Conservation (phyloP, 345 rosid genomes). For the Syzygium aromaticum region DNA sequence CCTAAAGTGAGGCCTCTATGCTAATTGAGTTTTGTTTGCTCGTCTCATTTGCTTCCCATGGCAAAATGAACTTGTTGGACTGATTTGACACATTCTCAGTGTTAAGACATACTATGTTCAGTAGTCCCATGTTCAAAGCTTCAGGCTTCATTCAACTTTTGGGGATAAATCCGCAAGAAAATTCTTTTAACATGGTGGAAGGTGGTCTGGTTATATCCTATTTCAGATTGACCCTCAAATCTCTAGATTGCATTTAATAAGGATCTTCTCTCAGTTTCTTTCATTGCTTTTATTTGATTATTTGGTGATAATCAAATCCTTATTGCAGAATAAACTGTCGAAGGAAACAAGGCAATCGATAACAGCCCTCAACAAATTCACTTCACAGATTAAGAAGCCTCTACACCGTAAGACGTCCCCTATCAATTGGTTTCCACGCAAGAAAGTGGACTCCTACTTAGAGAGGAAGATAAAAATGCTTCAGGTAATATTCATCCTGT, state of each 20-base stretch:
- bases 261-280: background rate
- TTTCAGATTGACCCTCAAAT: background rate
- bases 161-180: background rate
- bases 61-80: background rate
- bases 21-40: background rate
- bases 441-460: conserved; percentile 70
- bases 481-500: conserved; percentile 46
- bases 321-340: conserved; percentile 51
- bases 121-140: background rate
- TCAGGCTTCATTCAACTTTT: background rate
- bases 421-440: conserved; percentile 77
- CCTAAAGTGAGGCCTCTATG: background rate
- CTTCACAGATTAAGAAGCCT: conserved; percentile 75
- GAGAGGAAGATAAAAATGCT: conserved; percentile 82
- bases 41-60: background rate
- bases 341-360: conserved; percentile 42
- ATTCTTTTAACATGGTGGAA: background rate
- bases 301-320: background rate
- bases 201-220: background rate
- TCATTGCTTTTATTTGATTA: background rate
- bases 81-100: background rate
- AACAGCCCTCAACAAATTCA: conserved; percentile 44
- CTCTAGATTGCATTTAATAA: background rate
- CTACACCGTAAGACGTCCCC: conserved; percentile 74
- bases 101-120: background rate